Conservation (phyloP, 805 yeast species). For the Candida boidinii region DNA sequence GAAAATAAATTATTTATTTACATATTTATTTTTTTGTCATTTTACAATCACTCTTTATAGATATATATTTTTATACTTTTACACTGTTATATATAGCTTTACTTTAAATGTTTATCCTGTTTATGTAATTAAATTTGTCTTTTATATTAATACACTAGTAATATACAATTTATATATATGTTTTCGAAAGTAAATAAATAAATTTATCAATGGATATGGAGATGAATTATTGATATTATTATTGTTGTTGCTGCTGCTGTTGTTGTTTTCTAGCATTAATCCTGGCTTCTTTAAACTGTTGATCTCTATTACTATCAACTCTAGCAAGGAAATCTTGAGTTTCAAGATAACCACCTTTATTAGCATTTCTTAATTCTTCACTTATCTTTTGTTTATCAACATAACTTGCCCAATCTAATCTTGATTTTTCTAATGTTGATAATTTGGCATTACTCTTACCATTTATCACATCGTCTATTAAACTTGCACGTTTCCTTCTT, state of each 20-base stretch:
- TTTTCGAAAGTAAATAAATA: too few relatives aligned
- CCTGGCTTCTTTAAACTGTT: slow-evolving; percentile 35
- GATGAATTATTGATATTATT: not conserved
- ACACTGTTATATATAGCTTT: too few relatives aligned
- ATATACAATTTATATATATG: not conserved
- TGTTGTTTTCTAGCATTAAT: slow-evolving; percentile 4
- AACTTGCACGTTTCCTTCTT: slow-evolving; percentile 64
- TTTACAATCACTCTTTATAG: too few relatives aligned
- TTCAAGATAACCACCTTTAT: slow-evolving; percentile 86
- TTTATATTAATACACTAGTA: too few relatives aligned
- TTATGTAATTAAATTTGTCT: too few relatives aligned
- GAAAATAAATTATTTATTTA: slow-evolving; percentile 8
- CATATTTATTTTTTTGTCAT: not conserved
- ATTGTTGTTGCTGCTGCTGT: not conserved
- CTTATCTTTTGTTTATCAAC: slow-evolving; percentile 80
- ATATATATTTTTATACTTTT: too few relatives aligned
- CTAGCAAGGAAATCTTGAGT: slow-evolving; percentile 83
- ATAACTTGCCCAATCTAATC: slow-evolving; percentile 91
- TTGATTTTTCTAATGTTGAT: slow-evolving; percentile 85
- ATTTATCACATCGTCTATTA: slow-evolving; percentile 67
- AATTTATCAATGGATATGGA: not conserved
- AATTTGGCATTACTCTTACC: slow-evolving; percentile 67
- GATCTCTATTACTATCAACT: slow-evolving; percentile 54
- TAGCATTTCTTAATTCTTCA: slow-evolving; percentile 73
- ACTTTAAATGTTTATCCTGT: too few relatives aligned